Evolutionary conservation across 2,329 filamentous ascomycete genomes (phyloP), one percentile per base, ranked within the genome.

Genomic region (Didymella segeticola): DNA sequence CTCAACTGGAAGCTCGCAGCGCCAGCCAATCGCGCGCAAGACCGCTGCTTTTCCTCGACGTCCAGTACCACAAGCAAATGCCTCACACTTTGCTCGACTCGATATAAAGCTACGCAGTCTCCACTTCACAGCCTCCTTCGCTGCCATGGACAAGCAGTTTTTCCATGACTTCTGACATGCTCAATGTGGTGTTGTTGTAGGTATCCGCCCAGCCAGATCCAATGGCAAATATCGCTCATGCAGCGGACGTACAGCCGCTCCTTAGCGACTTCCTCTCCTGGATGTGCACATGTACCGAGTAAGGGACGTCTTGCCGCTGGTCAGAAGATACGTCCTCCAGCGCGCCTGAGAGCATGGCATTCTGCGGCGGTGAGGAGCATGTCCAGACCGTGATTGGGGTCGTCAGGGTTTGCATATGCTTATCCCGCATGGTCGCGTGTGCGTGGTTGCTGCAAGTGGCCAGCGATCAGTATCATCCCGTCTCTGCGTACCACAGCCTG

Each of bases 201-300:
- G 27, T 36, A 36, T n/a, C 49, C 36, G 30, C 30, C 41, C 30
- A 26, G 45, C 31, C 34, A 30, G 37, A 29, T 46, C 51, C 51
- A 49, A 49, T 49, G 17, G 51, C 51, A 37, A 46, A 49, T 45
- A 34, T 49, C 33, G 20, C 51, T 54, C 51, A 49, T 47, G 22
- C 26, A 37, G 14, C 51, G 22, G 50, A 29, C 29, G 26, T 42
- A 46, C 49, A 29, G 25, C 31, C 43, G 38, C 15, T 23, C 29
- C 51, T 46, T 54, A 42, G 51, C 41, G 39, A 49, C 51, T 54
- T 43, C 51, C 51, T 41, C 23, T 39, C 46, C 23, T 45, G 41
- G 45, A 26, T 23, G 41, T n/a, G n/a, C 38, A 43, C 15, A 43
- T 34, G 27, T 25, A 39, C 34, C 45, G 27, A 34, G 39, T 26